Conservation (phyloP, 495 filamentous ascomycete species). For the Penicillium coffeae region DNA sequence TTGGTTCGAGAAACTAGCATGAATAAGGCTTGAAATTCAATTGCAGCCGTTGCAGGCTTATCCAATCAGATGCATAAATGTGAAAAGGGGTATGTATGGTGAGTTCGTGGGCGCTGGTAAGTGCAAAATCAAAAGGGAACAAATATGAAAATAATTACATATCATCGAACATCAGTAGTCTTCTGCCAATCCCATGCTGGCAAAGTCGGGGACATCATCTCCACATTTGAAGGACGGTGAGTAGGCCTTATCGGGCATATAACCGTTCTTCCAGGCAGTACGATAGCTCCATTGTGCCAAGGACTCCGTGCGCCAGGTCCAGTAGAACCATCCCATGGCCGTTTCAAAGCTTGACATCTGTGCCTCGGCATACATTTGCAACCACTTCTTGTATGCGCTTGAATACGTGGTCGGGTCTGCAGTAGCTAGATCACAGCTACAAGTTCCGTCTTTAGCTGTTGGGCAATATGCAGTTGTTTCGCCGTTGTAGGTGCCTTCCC, state of each 20-base stretch:
- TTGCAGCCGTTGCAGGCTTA: neutral
- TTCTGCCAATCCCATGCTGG: slow-evolving; percentile 56
- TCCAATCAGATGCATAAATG: neutral
- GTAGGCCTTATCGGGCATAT: slow-evolving; percentile 76
- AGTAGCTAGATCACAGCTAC: slow-evolving; percentile 74
- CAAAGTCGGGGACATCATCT: slow-evolving; percentile 64
- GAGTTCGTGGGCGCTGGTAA: neutral
- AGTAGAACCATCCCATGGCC: slow-evolving; percentile 97
- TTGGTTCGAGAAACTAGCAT: slow-evolving; percentile 51
- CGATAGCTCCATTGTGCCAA: slow-evolving; percentile 95
- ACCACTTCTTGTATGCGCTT: slow-evolving; percentile 74
- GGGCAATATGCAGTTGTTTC: slow-evolving; percentile 70
- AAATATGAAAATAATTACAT: neutral
- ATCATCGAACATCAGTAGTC: slow-evolving; percentile 51
- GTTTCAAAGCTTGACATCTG: slow-evolving; percentile 92
- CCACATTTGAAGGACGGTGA: slow-evolving; percentile 73
- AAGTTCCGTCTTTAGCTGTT: slow-evolving; percentile 50
- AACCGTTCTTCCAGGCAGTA: slow-evolving; percentile 75
- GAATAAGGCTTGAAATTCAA: neutral
- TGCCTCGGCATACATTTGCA: slow-evolving; percentile 86
- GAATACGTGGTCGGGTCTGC: slow-evolving; percentile 65
- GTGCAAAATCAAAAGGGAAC: neutral
- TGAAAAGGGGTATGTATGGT: neutral
- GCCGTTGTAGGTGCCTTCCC: slow-evolving; percentile 74
- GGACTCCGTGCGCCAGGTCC: slow-evolving; percentile 82